Evolutionary conservation across 352 stramenopile genomes (phyloP).

Genomic region (Pythium biforme): DNA sequence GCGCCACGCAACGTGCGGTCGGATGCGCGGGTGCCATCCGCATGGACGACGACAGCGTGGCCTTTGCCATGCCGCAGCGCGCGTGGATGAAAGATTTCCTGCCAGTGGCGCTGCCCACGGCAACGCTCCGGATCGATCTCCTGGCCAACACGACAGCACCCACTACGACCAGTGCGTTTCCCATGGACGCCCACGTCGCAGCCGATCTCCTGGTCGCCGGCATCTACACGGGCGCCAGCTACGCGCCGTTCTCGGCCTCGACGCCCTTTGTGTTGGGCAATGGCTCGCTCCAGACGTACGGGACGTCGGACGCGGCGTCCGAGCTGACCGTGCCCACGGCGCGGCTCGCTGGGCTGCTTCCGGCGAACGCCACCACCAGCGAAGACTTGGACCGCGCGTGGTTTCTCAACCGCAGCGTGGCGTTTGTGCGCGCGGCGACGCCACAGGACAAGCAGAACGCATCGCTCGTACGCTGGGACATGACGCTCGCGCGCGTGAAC

Average conservation of each 20-base stretch:
- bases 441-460: neutral
- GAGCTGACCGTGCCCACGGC: no score
- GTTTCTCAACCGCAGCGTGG: neutral
- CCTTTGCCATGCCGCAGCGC: constrained; percentile 3
- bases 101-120: neutral
- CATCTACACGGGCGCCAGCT: neutral
- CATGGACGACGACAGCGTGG: constrained; percentile 3
- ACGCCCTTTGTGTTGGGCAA: neutral
- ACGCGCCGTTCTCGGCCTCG: constrained; percentile 1
- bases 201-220: constrained; percentile 4
- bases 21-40: neutral
- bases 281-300: neutral
- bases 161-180: neutral
- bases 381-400: neutral
- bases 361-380: neutral
- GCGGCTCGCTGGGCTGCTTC: neutral
- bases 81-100: constrained; percentile 3
- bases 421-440: neutral
- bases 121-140: constrained; percentile 4
- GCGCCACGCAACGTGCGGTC: neutral
- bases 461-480: neutral
- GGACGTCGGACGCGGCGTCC: neutral
- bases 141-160: neutral
- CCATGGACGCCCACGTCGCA: neutral
- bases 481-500: constrained; percentile 14